phyloP scores from a whole-genome alignment of 2,329 filamentous ascomycete species.

The Colletotrichum sp. region DNA sequence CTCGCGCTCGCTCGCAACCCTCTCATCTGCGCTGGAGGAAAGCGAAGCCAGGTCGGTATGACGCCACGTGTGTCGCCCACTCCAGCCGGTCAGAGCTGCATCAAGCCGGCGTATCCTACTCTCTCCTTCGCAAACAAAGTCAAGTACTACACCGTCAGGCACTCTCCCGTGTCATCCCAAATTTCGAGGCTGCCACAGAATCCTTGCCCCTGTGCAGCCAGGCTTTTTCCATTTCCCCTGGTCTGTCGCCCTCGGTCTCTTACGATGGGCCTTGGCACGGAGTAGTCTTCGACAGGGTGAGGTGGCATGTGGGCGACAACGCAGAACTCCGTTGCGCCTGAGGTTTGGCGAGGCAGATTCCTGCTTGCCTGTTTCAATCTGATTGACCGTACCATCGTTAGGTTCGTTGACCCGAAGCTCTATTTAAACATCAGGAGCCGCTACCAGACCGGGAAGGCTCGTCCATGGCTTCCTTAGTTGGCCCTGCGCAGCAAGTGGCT shows the following conservation, averaged over 20 bases:
- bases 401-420: neutral
- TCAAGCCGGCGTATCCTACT: neutral
- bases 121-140: neutral
- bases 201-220: neutral
- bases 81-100: neutral
- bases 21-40: neutral
- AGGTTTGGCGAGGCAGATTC: neutral
- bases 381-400: neutral
- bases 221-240: neutral
- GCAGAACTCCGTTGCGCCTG: neutral
- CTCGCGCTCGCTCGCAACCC: neutral
- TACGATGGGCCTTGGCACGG: neutral
- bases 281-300: neutral
- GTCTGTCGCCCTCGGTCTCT: neutral
- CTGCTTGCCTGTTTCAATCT: neutral
- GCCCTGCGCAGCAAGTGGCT: neutral
- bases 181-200: neutral
- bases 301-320: neutral
- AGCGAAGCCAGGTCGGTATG: neutral
- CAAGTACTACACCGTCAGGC: neutral
- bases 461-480: neutral
- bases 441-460: neutral
- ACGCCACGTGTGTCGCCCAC: slow-evolving; percentile 15
- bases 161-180: slow-evolving; percentile 4
- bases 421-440: neutral